Evolutionary conservation across 345 rosid species (phyloP).

Genomic region (Eucalyptus polyanthemos): DNA sequence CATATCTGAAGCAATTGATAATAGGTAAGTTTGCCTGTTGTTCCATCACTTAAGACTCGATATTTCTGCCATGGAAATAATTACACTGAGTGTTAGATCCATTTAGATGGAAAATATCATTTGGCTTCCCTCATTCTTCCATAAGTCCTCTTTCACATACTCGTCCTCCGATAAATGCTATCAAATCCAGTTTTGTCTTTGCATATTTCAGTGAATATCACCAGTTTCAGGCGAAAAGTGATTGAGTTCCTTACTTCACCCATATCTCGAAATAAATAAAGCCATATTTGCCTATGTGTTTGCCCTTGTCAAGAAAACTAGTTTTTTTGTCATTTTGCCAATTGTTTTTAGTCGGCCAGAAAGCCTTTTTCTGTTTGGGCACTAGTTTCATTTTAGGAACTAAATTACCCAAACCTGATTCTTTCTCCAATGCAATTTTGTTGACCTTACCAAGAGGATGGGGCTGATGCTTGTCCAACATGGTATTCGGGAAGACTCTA

Average conservation of each 20-base stretch:
- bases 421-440: not conserved
- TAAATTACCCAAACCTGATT: not conserved
- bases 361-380: not conserved
- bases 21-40: constrained; percentile 18
- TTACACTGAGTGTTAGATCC: not conserved
- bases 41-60: not conserved
- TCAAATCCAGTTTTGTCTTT: not conserved
- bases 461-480: not conserved
- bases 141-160: not conserved
- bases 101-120: not conserved
- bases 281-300: not conserved
- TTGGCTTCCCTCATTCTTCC: not conserved
- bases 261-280: not conserved
- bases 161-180: not conserved
- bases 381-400: not conserved
- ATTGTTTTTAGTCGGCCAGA: not conserved
- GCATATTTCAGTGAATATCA: not conserved
- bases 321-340: not conserved
- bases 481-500: not conserved
- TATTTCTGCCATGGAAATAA: not conserved
- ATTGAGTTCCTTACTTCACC: not conserved
- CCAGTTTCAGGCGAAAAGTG: not conserved
- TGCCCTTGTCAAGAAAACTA: not conserved
- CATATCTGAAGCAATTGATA: constrained; percentile 34
- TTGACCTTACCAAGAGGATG: not conserved